Evolutionary conservation across 768 basidiomycete genomes (phyloP), one percentile per base, ranked within the genome.

Genomic region (Steccherinum ochraceum): DNA sequence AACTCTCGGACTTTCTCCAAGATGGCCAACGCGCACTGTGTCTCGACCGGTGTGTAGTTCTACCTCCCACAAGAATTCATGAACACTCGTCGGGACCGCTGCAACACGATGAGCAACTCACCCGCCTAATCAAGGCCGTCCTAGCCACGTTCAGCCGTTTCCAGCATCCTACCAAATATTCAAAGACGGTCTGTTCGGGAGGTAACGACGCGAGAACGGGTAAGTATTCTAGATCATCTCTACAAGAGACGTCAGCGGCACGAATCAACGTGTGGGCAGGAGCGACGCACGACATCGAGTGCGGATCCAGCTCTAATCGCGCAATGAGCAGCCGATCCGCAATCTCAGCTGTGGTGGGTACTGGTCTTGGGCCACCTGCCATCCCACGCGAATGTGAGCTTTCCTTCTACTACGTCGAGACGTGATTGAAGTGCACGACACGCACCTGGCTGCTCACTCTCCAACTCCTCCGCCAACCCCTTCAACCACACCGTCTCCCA

Each of bases 121-220:
- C 89, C 79, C 81, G 87, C 62, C 84, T 89, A 41, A 79, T 53
- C 19, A 89, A 62, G 16, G 74, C 69, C 35, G 74, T 67, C 52
- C 75, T 73, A 12, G 75, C 75, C 5, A 68, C 55, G 55, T 88
- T 86, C 40, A 88, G 58, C n/a, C 94, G 79, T 67, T 90, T 93
- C 95, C 95, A 99, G 60, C 88, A 86, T 18, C 86, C 86, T 7
- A 91, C 77, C 20, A 99, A 75, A 64, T 92, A 98, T 61, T 96
- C 91, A 52, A 95, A 92, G 0, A 81, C 76, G 0, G 94, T 93
- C 65, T 92, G 83, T 49, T 83, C 68, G 5, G 79, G 56, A 7
- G 93, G 91, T 16, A 97, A 71, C 20, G 86, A 86, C 2, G 87
- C 87, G 1, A 90, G 66, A 16, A 89, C 82, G 4, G 83, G 72